These are phyloP conservation scores for Candida endomychidarum DNA, from an alignment of 805 yeast species.

Conservation along the genomic window DNA sequence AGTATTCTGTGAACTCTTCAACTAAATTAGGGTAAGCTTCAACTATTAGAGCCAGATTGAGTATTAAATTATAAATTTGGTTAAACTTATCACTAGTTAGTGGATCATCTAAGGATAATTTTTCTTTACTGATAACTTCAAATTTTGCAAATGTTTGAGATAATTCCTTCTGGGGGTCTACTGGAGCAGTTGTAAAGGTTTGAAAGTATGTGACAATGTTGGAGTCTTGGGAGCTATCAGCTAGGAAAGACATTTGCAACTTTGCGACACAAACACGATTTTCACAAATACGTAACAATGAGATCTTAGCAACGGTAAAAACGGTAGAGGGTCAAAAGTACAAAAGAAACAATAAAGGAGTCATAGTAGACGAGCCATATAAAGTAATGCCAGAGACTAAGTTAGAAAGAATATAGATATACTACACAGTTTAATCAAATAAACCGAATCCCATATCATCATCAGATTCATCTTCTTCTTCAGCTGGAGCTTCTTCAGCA, in stretches of 20 bases:
- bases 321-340: too few species aligned
- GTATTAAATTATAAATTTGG: conserved; percentile 11
- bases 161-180: conserved; percentile 15
- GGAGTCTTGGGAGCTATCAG: conserved; percentile 16
- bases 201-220: conserved; percentile 14
- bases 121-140: conserved; percentile 14
- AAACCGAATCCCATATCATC: conserved; percentile 99
- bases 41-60: conserved; percentile 13
- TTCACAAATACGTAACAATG: too few species aligned
- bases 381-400: too few species aligned
- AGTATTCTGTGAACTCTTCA: conserved; percentile 13
- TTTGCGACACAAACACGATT: too few species aligned
- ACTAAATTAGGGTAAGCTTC: conserved; percentile 7
- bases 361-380: too few species aligned
- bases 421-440: conserved; percentile 71
- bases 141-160: conserved; percentile 20
- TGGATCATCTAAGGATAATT: conserved; percentile 6
- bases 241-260: too few species aligned
- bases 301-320: too few species aligned
- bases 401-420: background rate
- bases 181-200: conserved; percentile 6
- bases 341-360: too few species aligned
- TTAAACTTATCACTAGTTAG: conserved; percentile 4
- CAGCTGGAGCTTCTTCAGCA: conserved; percentile 72
- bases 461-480: conserved; percentile 72